Evolutionary conservation across 768 basidiomycete species (phyloP).

Genomic region (Mycena crocata): DNA sequence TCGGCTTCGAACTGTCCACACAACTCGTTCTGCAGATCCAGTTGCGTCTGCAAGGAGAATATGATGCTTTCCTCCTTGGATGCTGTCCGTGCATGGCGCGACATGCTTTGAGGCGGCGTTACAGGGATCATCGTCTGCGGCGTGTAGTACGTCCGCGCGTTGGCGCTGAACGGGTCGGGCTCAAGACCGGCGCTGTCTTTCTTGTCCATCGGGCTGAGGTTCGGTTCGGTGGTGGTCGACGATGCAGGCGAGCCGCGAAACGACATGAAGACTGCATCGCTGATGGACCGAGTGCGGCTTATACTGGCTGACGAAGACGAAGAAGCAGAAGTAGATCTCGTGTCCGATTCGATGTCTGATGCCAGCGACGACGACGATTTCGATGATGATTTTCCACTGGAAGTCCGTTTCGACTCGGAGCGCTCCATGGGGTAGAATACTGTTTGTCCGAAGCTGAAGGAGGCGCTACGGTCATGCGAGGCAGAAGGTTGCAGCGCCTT

Average conservation of each 20-base stretch:
- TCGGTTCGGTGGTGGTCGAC: neutral
- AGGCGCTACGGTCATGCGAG: constrained; percentile 68
- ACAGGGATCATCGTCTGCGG: constrained; percentile 79
- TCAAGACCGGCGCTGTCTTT: constrained; percentile 43
- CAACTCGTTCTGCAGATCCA: constrained; percentile 77
- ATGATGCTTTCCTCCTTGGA: constrained; percentile 82
- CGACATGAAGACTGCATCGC: constrained; percentile 73
- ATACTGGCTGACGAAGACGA: constrained; percentile 43
- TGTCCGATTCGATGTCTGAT: constrained; percentile 37
- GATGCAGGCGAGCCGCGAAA: constrained; percentile 51
- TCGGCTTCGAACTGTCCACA: constrained; percentile 84
- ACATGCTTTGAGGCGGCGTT: constrained; percentile 64
- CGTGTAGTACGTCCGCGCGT: constrained; percentile 83
- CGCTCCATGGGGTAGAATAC: constrained; percentile 63
- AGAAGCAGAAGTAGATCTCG: constrained; percentile 42
- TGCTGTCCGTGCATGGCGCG: constrained; percentile 65
- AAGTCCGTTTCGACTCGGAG: constrained; percentile 37
- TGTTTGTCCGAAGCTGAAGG: constrained; percentile 74
- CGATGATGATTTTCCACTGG: constrained; percentile 43
- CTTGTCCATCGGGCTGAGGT: constrained; percentile 48
- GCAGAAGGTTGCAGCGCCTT: constrained; percentile 47
- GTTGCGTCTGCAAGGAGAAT: constrained; percentile 78
- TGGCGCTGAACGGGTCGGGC: constrained; percentile 79
- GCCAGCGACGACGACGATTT: constrained; percentile 42
- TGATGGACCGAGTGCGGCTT: constrained; percentile 64